These are phyloP conservation scores for Tuber microsphaerosporum DNA, from an alignment of 495 filamentous ascomycete genomes.

Conservation along the genomic window DNA sequence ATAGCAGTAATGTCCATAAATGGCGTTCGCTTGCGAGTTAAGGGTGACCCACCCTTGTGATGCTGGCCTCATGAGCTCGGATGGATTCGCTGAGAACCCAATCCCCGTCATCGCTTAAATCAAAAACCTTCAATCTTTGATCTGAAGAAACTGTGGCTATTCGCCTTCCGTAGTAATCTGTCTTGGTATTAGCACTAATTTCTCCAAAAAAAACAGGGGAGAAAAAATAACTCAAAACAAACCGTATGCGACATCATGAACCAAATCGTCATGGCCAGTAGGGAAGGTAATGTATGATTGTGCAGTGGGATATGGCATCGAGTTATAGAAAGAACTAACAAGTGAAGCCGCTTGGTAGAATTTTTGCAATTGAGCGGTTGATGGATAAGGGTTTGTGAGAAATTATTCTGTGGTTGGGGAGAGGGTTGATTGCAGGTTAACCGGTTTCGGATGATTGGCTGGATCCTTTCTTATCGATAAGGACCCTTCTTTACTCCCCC, in stretches of 20 bases:
- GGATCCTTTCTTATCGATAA: neutral
- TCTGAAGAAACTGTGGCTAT: slow-evolving; percentile 86
- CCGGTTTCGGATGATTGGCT: neutral
- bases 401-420: neutral
- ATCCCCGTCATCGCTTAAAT: slow-evolving; percentile 62
- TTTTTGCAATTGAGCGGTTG: neutral
- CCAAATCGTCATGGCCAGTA: slow-evolving; percentile 59
- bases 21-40: no score
- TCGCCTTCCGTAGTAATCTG: slow-evolving; percentile 75
- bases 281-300: slow-evolving; percentile 35
- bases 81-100: slow-evolving; percentile 82
- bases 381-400: neutral
- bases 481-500: neutral
- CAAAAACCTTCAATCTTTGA: slow-evolving; percentile 89
- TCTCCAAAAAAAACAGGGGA: neutral
- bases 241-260: slow-evolving; percentile 59
- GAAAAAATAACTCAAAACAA: slow-evolving; percentile 16
- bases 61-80: slow-evolving; percentile 85
- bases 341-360: neutral
- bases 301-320: slow-evolving; percentile 4
- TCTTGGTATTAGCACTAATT: slow-evolving; percentile 14
- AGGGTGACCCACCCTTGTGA: slow-evolving; percentile 60
- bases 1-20: no score
- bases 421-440: neutral
- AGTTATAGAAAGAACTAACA: neutral